Evolutionary conservation across 495 filamentous ascomycete genomes (phyloP), one percentile per base, ranked within the genome.

Genomic region (Aspergillus wentii): DNA sequence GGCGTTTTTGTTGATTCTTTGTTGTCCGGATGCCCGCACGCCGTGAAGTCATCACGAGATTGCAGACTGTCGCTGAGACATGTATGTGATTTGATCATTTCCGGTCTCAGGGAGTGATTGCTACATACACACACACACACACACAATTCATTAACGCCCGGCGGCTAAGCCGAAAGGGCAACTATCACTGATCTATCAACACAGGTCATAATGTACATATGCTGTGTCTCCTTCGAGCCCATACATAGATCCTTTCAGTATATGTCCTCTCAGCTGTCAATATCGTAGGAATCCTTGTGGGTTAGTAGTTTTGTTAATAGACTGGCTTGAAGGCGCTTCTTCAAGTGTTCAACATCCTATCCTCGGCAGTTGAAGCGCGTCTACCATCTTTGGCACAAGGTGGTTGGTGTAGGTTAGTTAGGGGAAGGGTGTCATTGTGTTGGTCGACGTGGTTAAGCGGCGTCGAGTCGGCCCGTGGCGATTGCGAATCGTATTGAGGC

Each of bases 91-190:
- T n/a, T n/a, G n/a, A n/a, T n/a, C n/a, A n/a, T n/a, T n/a, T n/a
- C n/a, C n/a, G n/a, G n/a, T n/a, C n/a, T n/a, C n/a, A n/a, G n/a
- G n/a, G n/a, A n/a, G n/a, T n/a, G n/a, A n/a, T n/a, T n/a, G n/a
- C n/a, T 25, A 25, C 22, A 25, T 11, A 25, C 22, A 25, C 22
- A 25, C 22, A 25, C 11, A 25, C 42, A 44, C 41, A 57, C 50
- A 60, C 29, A 57, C 36, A 60, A 54, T 60, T 50, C 32, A 60
- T 54, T 57, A 56, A 56, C 47, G 46, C 56, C 56, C 48, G 50
- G 56, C 41, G 42, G 50, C 50, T 41, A 30, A 53, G 39, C 42
- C 50, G 39, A 53, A 49, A 52, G 53, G 56, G 50, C 47, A 54
- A 56, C 52, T 57, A 51, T 57, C 41, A 40, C 49, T 56, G 34